Evolutionary conservation across 495 filamentous ascomycete genomes (phyloP), one percentile per base, ranked within the genome.

Genomic region (Annulohypoxylon maeteangense): DNA sequence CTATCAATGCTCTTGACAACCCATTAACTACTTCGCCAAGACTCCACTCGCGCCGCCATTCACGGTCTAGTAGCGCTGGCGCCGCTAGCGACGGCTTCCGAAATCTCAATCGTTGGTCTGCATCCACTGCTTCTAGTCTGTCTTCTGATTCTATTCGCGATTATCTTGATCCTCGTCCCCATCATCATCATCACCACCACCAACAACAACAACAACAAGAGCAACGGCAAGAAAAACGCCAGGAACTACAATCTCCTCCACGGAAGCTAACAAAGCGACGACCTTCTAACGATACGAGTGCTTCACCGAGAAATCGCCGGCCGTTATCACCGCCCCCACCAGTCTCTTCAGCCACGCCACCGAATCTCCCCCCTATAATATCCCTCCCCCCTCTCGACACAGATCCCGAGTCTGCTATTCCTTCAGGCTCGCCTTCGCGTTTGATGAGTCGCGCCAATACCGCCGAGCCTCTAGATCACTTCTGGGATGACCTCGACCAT

Each of bases 101-200:
- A 32, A 93, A 89, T 64, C 84, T 93, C 74, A 93, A 95, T 78
- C 89, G 92, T 59, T 95, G 92, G 93, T 94, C 92, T 27, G 87
- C 90, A 27, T 93, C 91, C 3, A 92, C 93, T 20, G 75, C 86
- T 8, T 93, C 90, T 47, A 94, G 91, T 78, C 87, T 82, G 50
- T 79, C 84, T 31, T 91, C 90, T 40, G 80, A 84, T 3, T 68
- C 69, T 11, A 78, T 81, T 51, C 82, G 84, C 48, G 65, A 75
- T 36, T 32, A 71, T 50, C 62, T 31, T 20, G 7, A 56, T 45
- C 51, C 29, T 20, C 50, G 16, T 51, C 29, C 16, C 5, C 7
- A 55, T 55, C 18, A 36, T 7, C 59, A 51, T 14, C 47, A 27
- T 22, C 54, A 42, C 14, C 51, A 59, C 3, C 29, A 50, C 1